Conservation (phyloP, 768 basidiomycete genomes). For the Lentinula edodes region DNA sequence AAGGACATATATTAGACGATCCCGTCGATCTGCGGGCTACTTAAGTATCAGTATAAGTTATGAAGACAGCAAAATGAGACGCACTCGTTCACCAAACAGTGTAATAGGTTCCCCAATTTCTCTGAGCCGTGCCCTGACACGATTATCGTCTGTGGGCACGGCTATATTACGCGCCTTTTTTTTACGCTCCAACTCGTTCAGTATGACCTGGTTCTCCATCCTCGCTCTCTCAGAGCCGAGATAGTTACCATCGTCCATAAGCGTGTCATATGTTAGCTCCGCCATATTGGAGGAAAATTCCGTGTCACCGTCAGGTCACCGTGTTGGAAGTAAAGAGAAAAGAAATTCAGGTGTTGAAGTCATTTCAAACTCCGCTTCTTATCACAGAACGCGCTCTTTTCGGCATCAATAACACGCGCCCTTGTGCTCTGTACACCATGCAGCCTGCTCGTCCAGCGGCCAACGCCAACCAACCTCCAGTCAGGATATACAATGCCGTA, state of each 20-base stretch:
- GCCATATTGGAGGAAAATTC: constrained; percentile 40
- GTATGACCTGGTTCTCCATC: constrained; percentile 78
- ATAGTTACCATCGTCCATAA: constrained; percentile 76
- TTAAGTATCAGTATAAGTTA: background rate
- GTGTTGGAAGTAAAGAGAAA: background rate
- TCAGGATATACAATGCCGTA: constrained; percentile 91
- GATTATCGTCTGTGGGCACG: constrained; percentile 94
- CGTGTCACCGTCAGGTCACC: background rate
- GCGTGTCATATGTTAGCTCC: constrained; percentile 70
- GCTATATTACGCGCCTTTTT: constrained; percentile 91
- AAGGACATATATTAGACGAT: constrained; percentile 90
- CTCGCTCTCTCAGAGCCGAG: constrained; percentile 69
- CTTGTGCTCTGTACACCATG: constrained; percentile 1
- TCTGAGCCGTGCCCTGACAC: constrained; percentile 82
- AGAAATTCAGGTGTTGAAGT: background rate
- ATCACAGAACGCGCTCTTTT: background rate
- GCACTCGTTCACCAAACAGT: constrained; percentile 92
- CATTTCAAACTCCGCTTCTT: background rate
- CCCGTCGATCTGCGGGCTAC: constrained; percentile 92
- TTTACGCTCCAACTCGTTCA: constrained; percentile 96
- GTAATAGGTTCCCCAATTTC: constrained; percentile 97
- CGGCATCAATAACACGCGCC: constrained; percentile 1
- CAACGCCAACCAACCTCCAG: constrained; percentile 45
- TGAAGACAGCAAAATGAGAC: constrained; percentile 21
- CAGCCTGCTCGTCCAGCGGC: constrained; percentile 14